These are phyloP conservation scores for Fomitopsis betulina DNA, from an alignment of 1,284 basidiomycete genomes.

Conservation along the genomic window DNA sequence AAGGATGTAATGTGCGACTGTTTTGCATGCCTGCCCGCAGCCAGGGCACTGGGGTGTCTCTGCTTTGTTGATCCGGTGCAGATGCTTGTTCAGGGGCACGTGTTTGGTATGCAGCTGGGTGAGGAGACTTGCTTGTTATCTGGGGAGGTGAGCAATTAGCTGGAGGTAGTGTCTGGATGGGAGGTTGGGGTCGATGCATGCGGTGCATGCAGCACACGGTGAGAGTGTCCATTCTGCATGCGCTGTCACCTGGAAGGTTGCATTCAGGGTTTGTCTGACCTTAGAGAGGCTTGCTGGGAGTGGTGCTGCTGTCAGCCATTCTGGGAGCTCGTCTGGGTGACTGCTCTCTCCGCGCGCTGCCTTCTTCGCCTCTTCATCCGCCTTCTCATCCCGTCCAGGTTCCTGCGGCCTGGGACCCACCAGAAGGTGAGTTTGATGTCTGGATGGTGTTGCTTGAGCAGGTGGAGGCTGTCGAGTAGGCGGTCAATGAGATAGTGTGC, in stretches of 20 bases:
- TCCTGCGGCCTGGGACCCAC: constrained; percentile 17
- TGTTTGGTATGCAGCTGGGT: constrained; percentile 21
- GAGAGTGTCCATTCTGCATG: constrained; percentile 8
- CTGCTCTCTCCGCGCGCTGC: constrained; percentile 11
- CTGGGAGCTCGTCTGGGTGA: constrained; percentile 1
- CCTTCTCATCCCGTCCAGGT: constrained; percentile 17
- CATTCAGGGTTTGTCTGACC: constrained; percentile 2
- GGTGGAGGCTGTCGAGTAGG: no score
- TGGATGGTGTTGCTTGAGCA: constrained; percentile 4
- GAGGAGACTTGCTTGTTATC: neutral
- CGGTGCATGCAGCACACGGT: neutral
- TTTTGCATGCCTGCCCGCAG: constrained; percentile 14
- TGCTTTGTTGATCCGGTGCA: constrained; percentile 15
- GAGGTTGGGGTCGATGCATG: constrained; percentile 6
- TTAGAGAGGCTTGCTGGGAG: constrained; percentile 12
- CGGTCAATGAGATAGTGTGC: constrained; percentile 12
- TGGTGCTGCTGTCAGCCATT: neutral
- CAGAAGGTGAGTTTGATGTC: constrained; percentile 8
- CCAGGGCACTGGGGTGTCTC: constrained; percentile 19
- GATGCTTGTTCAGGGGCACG: constrained; percentile 19
- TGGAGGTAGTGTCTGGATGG: constrained; percentile 4
- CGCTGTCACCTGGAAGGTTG: neutral
- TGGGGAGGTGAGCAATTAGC: neutral
- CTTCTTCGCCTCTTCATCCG: constrained; percentile 14
- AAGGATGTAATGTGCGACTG: constrained; percentile 21